phyloP scores from a whole-genome alignment of 179 eudicot genomes.

The Spinacia oleracea region DNA sequence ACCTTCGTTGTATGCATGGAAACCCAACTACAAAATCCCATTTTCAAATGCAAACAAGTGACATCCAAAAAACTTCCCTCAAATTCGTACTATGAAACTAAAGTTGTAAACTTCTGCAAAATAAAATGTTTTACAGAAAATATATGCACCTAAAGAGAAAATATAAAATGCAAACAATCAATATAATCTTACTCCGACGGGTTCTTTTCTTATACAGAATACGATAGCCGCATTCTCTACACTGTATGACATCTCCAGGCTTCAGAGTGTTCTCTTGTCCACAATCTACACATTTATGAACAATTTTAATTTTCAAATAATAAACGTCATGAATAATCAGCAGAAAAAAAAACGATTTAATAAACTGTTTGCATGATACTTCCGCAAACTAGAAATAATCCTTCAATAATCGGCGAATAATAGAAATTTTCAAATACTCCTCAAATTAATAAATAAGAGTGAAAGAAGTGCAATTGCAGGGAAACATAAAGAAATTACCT shows the following conservation, averaged over 20 bases:
- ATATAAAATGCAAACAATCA: not conserved
- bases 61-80: too few relatives aligned
- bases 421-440: not conserved
- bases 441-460: not conserved
- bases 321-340: not conserved
- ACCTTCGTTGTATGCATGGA: too few relatives aligned
- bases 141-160: too few relatives aligned
- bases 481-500: slow-evolving; percentile 29
- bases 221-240: slow-evolving; percentile 89
- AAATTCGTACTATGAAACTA: too few relatives aligned
- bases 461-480: not conserved
- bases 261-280: slow-evolving; percentile 80
- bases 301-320: not conserved
- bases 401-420: not conserved
- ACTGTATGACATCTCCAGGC: slow-evolving; percentile 80
- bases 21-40: too few relatives aligned
- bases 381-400: too few relatives aligned
- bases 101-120: not conserved
- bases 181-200: slow-evolving; percentile 71
- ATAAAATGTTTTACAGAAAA: not conserved
- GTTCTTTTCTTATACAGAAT: slow-evolving; percentile 88
- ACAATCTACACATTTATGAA: slow-evolving; percentile 45
- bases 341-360: not conserved
- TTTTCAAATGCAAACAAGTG: too few relatives aligned
- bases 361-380: too few relatives aligned